phyloP scores from a whole-genome alignment of 306 rosid genomes.

The Senna siamea region DNA sequence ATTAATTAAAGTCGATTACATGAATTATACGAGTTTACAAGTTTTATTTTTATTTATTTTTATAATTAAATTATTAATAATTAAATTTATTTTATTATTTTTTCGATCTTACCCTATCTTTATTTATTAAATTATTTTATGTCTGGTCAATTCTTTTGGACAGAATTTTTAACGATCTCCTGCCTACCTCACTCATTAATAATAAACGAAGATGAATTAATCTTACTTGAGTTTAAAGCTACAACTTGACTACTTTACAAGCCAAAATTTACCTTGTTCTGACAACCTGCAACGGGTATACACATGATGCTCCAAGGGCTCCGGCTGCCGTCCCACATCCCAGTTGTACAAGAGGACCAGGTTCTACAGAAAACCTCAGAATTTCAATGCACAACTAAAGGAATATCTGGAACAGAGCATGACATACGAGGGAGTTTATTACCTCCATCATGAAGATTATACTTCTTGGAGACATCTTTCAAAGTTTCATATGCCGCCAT shows the following conservation, averaged over 20 bases:
- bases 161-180: no score
- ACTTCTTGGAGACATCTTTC: conserved; percentile 84
- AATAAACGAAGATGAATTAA: no score
- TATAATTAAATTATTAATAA: no score
- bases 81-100: no score
- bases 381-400: conserved; percentile 25
- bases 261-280: conserved; percentile 61
- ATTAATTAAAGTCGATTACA: no score
- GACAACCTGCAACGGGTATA: conserved; percentile 78
- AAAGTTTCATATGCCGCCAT: conserved; percentile 88
- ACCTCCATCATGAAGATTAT: conserved; percentile 60
- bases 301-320: conserved; percentile 79
- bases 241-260: neutral
- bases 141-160: no score
- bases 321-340: conserved; percentile 81
- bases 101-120: no score
- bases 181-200: no score
- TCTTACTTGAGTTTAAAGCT: neutral
- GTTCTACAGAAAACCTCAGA: conserved; percentile 48
- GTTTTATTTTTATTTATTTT: no score
- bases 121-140: no score
- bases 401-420: conserved; percentile 30
- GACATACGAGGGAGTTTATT: conserved; percentile 2
- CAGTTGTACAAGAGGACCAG: conserved; percentile 75
- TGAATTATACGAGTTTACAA: no score